Evolutionary conservation across 1,284 basidiomycete species (phyloP).

Genomic region (Hemileia vastatrix): DNA sequence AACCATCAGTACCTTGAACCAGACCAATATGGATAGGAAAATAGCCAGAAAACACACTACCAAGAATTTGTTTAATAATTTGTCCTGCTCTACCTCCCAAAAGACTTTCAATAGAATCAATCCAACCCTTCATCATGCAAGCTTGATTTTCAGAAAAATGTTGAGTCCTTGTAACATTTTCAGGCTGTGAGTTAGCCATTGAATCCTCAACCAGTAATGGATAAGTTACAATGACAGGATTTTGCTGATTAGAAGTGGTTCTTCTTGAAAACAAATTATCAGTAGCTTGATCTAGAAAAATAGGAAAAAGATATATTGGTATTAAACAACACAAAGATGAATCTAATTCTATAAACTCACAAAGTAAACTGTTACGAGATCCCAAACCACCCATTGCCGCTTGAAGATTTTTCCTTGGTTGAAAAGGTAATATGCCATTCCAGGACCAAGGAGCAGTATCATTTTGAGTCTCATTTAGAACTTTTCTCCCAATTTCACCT

Average conservation of each 20-base stretch:
- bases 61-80: conserved; percentile 62
- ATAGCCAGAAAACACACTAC: conserved; percentile 29
- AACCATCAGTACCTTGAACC: conserved; percentile 9
- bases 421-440: too few relatives aligned
- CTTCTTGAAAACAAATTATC: too few relatives aligned
- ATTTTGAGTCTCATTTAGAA: too few relatives aligned
- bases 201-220: conserved; percentile 72
- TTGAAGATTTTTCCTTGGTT: too few relatives aligned
- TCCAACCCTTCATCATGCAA: conserved; percentile 53
- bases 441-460: too few relatives aligned
- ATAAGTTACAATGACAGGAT: conserved; percentile 55
- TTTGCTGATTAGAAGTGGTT: background rate
- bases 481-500: too few relatives aligned
- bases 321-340: too few relatives aligned
- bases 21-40: conserved; percentile 11
- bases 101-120: conserved; percentile 69
- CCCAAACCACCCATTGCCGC: too few relatives aligned
- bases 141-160: conserved; percentile 51
- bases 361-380: too few relatives aligned
- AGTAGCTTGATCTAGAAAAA: too few relatives aligned
- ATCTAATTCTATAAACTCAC: too few relatives aligned
- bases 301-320: too few relatives aligned
- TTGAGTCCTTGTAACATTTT: conserved; percentile 48
- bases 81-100: conserved; percentile 72
- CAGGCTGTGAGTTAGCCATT: conserved; percentile 44